Evolutionary conservation across 306 rosid species (phyloP).

Genomic region (Amphicarpaea edgeworthii): DNA sequence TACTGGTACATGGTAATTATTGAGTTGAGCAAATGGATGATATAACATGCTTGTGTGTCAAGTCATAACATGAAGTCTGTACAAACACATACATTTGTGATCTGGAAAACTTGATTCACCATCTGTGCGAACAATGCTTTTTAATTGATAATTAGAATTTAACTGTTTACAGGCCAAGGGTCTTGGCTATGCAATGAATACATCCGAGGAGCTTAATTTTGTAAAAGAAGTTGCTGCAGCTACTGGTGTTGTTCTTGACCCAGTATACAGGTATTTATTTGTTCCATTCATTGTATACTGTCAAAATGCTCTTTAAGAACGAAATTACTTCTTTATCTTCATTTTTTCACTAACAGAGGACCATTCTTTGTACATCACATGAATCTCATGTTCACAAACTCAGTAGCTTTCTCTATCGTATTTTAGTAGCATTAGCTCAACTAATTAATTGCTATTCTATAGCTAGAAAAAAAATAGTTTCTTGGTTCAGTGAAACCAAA

Average conservation of each 20-base stretch:
- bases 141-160: conserved; percentile 39
- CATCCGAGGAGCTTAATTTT: conserved; percentile 82
- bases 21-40: conserved; percentile 22
- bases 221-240: conserved; percentile 77
- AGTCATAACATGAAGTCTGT: conserved; percentile 21
- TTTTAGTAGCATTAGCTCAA: conserved; percentile 28
- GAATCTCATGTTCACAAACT: conserved; percentile 22
- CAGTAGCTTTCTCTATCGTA: conserved; percentile 20
- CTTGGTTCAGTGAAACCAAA: neutral
- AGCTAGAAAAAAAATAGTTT: conserved; percentile 18
- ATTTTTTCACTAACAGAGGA: no score
- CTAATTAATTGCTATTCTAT: conserved; percentile 17
- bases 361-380: conserved; percentile 12
- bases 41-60: conserved; percentile 28
- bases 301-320: conserved; percentile 11
- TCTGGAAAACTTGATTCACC: conserved; percentile 28
- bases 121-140: conserved; percentile 22
- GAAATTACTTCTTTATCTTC: conserved; percentile 8
- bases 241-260: conserved; percentile 91
- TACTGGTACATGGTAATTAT: neutral
- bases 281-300: conserved; percentile 8
- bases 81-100: conserved; percentile 17
- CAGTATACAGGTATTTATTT: conserved; percentile 83
- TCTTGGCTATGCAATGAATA: conserved; percentile 89
- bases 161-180: conserved; percentile 81